Base-by-base conservation (phyloP, 1,284 basidiomycete genomes). In the Fereydounia khargensis region DNA sequence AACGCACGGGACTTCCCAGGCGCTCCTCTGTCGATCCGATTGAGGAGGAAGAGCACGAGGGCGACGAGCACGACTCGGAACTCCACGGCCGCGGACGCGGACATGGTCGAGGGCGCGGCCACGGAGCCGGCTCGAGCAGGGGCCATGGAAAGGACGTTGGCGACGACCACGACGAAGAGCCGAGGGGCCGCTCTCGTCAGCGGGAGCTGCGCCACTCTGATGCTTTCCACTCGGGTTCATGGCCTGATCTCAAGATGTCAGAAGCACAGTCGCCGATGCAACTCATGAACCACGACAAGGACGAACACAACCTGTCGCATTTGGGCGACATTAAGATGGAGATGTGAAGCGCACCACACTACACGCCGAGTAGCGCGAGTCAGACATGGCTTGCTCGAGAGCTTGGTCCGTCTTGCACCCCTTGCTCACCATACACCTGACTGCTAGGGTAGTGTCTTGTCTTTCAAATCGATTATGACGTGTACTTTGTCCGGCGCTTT, bases 21-120 rank as follows among this genome's bases (percentile, higher is more conserved):
- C 59, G 59, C 5, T 62, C 59, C 1, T 62, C 59, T 1, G 59
- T 62, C 16, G 59, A 62, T n/a, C 59, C 59, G 31, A 62, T 62
- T 33, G 54, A 57, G 21, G 59, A 62, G 34, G 59, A 62, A 25
- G 35, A 56, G 39, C 42, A 61, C 37, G 50, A 42, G 31, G 53
- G 46, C 6, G 44, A 52, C 19, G 48, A 49, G 20, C 4, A 13
- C 16, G 53, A 56, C 38, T 49, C 52, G 19, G 58, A 61, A 41
- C 58, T 53, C 19, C 48, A 46, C 32, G 42, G 39, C 3, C 58
- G 58, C 19, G 49, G 53, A 23, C 52, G 53, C 20, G 53, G 47
- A 20, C 44, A 47, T 5, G 8, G 19, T 6, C 6, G 17, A 45
- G 19, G 22, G 49, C 46, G 13, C 34, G 46, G 6, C 23, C 27